Base-by-base conservation (phyloP, 2,329 filamentous ascomycete genomes). In the Cryphonectria parasitica region DNA sequence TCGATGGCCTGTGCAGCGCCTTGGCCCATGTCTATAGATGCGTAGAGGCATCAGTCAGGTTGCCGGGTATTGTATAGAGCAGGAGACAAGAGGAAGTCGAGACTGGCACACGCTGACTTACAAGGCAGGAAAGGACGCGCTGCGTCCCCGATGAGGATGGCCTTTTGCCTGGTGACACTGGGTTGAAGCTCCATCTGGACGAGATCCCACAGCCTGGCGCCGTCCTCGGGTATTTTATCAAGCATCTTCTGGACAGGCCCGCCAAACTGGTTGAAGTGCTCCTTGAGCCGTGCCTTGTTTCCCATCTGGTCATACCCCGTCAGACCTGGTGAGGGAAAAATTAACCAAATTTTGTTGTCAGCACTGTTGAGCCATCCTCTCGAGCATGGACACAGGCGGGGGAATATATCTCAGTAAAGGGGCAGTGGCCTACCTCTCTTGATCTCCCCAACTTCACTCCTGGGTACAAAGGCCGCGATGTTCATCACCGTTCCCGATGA, bases 121-220 rank as follows among this genome's bases (percentile, higher is more conserved):
- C 75, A 71, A 2, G 75, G 74, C 28, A 75, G 75, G 62, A 76
- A 73, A 19, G 75, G 75, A 52, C 74, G 75, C 61, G 74, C 75
- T 31, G 75, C 75, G 41, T 76, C 73, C 13, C 72, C 75, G 43
- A 76, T 73, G 64, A 76, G 74, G 41, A 75, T 52, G 49, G 75
- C 74, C 62, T 72, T 75, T 31, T 73, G 73, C 36, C 72, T 73
- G 52, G 74, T 71, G 22, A 76, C 64, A 25, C 69, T 72, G 15
- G 71, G 65, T n/a, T 66, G 56, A 13, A 70, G 54, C n/a, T 72
- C 71, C 71, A 72, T 72, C 31, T 72, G 68, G 25, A 72, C 4
- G 28, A 72, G 49, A 13, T 72, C 68, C 68, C 69, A 72, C 15
- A 72, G 8, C 66, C 63, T 71, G 15, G 70, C 31, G 6, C 56